Evolutionary conservation across 2,329 filamentous ascomycete species (phyloP).

Genomic region (Zasmidium angulare): DNA sequence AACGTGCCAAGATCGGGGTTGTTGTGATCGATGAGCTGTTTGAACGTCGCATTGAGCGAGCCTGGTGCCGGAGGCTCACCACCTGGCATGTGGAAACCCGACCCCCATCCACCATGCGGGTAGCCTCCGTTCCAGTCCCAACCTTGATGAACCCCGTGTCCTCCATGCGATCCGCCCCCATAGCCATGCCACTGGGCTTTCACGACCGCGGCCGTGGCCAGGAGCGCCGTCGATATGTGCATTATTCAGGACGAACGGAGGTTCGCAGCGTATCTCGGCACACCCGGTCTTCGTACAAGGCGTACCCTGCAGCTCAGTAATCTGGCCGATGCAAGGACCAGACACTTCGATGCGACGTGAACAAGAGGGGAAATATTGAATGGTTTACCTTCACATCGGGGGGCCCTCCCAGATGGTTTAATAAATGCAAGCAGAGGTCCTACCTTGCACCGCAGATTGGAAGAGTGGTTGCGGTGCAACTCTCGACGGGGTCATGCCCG

Average conservation of each 20-base stretch:
- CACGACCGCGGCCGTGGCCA: constrained; percentile 1
- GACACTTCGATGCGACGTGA: background rate
- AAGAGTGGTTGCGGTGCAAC: too few relatives aligned
- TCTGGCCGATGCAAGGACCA: background rate
- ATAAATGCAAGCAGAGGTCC: background rate
- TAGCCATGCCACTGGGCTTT: constrained; percentile 1
- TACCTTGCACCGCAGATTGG: background rate
- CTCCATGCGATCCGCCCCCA: background rate
- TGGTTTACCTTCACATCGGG: too few relatives aligned
- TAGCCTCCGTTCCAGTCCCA: constrained; percentile 19
- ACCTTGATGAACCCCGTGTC: constrained; percentile 7
- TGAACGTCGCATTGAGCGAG: constrained; percentile 41
- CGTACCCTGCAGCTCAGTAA: background rate
- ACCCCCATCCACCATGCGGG: constrained; percentile 8
- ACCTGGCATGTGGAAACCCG: constrained; percentile 10
- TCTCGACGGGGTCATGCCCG: background rate
- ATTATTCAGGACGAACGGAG: background rate
- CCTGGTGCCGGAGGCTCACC: constrained; percentile 7
- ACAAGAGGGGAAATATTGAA: too few relatives aligned
- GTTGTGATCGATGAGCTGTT: constrained; percentile 60
- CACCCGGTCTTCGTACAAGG: background rate
- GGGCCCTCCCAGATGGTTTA: background rate
- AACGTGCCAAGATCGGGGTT: constrained; percentile 58
- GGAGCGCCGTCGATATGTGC: background rate
- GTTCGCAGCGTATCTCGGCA: background rate